Evolutionary conservation across 805 yeast species (phyloP).

Genomic region (Metschnikowia peoriensis): DNA sequence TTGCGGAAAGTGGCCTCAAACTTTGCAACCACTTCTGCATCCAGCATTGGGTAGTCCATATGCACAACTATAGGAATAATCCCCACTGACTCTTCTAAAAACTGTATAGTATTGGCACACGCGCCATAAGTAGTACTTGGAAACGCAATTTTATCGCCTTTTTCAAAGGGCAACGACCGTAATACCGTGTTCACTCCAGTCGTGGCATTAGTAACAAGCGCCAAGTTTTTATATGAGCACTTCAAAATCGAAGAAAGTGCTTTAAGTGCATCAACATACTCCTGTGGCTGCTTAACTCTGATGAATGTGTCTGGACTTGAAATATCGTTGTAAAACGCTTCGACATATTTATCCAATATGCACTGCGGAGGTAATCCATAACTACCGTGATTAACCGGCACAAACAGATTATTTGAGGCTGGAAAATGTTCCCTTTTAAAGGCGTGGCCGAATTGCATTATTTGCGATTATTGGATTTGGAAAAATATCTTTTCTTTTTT

Average conservation of each 20-base stretch:
- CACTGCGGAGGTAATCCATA: constrained; percentile 55
- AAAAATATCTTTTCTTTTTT: not conserved
- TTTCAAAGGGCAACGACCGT: constrained; percentile 49
- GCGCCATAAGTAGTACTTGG: constrained; percentile 54
- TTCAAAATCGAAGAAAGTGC: constrained; percentile 42
- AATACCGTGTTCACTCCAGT: constrained; percentile 56
- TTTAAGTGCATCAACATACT: constrained; percentile 35
- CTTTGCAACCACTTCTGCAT: constrained; percentile 22
- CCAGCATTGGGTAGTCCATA: constrained; percentile 17
- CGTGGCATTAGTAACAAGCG: constrained; percentile 59
- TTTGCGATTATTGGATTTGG: not conserved
- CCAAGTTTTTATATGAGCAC: constrained; percentile 48
- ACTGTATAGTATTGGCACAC: constrained; percentile 51
- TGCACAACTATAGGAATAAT: constrained; percentile 22
- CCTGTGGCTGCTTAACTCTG: constrained; percentile 23
- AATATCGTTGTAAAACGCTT: constrained; percentile 19
- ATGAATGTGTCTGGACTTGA: constrained; percentile 49
- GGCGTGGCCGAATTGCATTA: constrained; percentile 45
- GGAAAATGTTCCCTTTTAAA: constrained; percentile 50
- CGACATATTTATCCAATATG: constrained; percentile 25
- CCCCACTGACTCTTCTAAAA: constrained; percentile 31
- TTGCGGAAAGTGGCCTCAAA: constrained; percentile 23
- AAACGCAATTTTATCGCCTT: constrained; percentile 51
- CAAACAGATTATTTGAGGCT: constrained; percentile 35
- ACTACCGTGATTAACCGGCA: constrained; percentile 63